Conservation (phyloP, 768 basidiomycete species). For the Austroboletus eburneus region DNA sequence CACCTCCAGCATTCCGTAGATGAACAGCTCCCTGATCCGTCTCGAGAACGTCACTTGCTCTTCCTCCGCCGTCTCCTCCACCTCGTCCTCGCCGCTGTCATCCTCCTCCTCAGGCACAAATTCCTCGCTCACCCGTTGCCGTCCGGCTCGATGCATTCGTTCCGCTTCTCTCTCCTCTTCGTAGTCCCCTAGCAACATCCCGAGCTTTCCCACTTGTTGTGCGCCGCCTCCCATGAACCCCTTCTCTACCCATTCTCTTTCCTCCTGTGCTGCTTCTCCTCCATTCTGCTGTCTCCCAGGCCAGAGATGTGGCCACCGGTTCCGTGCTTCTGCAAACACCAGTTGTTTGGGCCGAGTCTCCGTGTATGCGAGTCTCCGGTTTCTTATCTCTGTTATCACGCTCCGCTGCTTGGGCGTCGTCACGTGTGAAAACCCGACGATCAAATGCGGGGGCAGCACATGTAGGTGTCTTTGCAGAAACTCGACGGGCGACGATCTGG, state of each 20-base stretch:
- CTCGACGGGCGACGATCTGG: conserved; percentile 49
- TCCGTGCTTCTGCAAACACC: conserved; percentile 46
- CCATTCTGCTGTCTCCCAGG: conserved; percentile 49
- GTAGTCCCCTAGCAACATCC: conserved; percentile 59
- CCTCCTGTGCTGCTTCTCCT: conserved; percentile 55
- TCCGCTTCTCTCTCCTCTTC: conserved; percentile 78
- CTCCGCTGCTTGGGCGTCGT: conserved; percentile 65
- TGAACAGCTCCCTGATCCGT: conserved; percentile 61
- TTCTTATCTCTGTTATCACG: conserved; percentile 59
- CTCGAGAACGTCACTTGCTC: conserved; percentile 51
- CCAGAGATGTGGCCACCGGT: conserved; percentile 68
- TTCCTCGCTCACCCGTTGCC: conserved; percentile 36
- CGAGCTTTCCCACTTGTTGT: conserved; percentile 68
- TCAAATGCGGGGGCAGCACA: conserved; percentile 65
- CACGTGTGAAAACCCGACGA: conserved; percentile 37
- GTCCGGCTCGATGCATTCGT: conserved; percentile 45
- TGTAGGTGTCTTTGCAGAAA: conserved; percentile 60
- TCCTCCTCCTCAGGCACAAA: conserved; percentile 61
- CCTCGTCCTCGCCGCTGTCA: conserved; percentile 44
- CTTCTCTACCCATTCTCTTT: conserved; percentile 62
- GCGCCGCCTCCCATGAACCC: conserved; percentile 54
- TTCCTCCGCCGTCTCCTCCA: conserved; percentile 48
- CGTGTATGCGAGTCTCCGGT: conserved; percentile 64
- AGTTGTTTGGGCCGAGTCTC: conserved; percentile 54
- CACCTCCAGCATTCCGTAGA: conserved; percentile 74